Conservation (phyloP, 163 green algal species). For the Chlorella variabilis region DNA sequence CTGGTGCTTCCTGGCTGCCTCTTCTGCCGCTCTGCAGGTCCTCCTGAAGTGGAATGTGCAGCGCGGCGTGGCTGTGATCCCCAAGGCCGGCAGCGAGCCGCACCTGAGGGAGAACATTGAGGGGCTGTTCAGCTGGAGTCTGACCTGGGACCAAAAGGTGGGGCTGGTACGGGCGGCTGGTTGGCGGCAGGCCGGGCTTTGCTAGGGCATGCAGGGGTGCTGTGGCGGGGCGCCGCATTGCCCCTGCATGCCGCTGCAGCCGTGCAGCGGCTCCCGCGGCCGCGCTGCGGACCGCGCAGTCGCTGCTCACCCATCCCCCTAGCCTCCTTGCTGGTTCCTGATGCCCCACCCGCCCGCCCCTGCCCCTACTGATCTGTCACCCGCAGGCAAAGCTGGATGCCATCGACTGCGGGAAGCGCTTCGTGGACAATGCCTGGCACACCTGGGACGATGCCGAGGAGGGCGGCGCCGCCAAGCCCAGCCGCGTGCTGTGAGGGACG, state of each 20-base stretch:
- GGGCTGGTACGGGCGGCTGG: not conserved
- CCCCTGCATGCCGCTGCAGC: too few species aligned
- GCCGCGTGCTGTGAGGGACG: constrained; percentile 22
- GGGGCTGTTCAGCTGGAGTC: constrained; percentile 69
- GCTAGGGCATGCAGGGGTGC: not conserved
- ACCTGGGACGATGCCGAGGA: constrained; percentile 46
- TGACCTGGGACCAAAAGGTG: constrained; percentile 75
- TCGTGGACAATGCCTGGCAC: constrained; percentile 59
- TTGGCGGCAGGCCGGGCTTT: not conserved
- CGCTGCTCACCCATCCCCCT: too few species aligned
- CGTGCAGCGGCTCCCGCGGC: too few species aligned
- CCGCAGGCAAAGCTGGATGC: constrained; percentile 59
- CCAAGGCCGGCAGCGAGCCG: constrained; percentile 60
- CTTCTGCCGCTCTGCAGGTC: constrained; percentile 56
- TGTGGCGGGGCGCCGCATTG: too few species aligned
- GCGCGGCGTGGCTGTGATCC: constrained; percentile 78
- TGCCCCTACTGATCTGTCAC: too few species aligned
- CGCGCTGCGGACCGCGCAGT: too few species aligned
- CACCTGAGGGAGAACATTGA: constrained; percentile 70
- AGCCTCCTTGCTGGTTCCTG: too few species aligned
- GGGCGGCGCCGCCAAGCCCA: constrained; percentile 47
- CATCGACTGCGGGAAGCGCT: constrained; percentile 61
- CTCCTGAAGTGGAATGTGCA: constrained; percentile 88
- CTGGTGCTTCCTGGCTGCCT: not conserved
- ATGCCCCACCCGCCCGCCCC: too few species aligned